Evolutionary conservation across 805 yeast species (phyloP).

Genomic region (Ogataea philodendri): DNA sequence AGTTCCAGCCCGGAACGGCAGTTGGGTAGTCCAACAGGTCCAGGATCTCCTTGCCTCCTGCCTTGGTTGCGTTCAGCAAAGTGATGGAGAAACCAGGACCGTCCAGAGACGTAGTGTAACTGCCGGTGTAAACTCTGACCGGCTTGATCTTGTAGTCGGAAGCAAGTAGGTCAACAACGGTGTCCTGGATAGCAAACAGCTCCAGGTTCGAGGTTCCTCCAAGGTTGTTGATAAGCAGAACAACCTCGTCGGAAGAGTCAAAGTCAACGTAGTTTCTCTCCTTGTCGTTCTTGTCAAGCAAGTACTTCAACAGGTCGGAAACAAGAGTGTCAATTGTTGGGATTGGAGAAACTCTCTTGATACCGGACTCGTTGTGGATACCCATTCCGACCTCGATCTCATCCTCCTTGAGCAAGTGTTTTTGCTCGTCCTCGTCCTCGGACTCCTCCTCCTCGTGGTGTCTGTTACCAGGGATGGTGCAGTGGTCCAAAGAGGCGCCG

Average conservation of each 20-base stretch:
- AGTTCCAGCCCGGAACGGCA: conserved; percentile 81
- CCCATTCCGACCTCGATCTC: conserved; percentile 94
- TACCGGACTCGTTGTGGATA: conserved; percentile 93
- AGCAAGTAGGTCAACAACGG: conserved; percentile 52
- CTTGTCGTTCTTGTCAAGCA: conserved; percentile 59
- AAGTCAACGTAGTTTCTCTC: conserved; percentile 84
- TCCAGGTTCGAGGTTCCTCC: conserved; percentile 89
- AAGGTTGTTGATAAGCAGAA: conserved; percentile 73
- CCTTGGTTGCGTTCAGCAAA: conserved; percentile 62
- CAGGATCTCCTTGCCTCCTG: conserved; percentile 45
- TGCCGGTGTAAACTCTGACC: conserved; percentile 65
- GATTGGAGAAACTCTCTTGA: conserved; percentile 57
- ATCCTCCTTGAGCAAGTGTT: conserved; percentile 45
- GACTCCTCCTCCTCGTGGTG: conserved; percentile 43
- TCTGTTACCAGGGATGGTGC: conserved; percentile 79
- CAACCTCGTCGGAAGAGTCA: conserved; percentile 54
- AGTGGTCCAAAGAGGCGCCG: conserved; percentile 87
- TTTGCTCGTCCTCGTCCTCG: conserved; percentile 37
- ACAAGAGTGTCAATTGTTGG: conserved; percentile 67
- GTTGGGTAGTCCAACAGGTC: conserved; percentile 68
- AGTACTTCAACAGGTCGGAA: conserved; percentile 55
- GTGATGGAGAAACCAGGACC: conserved; percentile 92
- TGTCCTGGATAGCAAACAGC: conserved; percentile 66
- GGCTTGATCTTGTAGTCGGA: conserved; percentile 58
- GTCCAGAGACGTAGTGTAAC: conserved; percentile 84